These are phyloP conservation scores for Starmerella kuoi DNA, from an alignment of 805 yeast species.

Conservation along the genomic window DNA sequence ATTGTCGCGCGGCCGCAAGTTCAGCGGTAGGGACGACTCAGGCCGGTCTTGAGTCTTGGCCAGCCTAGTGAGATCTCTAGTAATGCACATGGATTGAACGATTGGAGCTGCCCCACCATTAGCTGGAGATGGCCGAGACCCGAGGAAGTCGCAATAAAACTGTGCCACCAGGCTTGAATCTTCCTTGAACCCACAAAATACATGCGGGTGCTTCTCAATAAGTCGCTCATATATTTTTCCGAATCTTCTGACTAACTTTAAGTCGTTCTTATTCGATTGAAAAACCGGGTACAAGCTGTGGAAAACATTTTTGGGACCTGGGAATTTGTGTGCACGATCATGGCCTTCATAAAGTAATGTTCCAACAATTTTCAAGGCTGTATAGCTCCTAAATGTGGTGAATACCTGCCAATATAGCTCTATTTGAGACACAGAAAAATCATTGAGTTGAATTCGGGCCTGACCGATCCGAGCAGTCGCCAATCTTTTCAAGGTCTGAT, in stretches of 20 bases:
- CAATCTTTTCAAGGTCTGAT: constrained; percentile 65
- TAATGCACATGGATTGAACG: constrained; percentile 42
- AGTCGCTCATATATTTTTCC: constrained; percentile 60
- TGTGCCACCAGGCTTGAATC: constrained; percentile 39
- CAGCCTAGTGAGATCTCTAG: constrained; percentile 53
- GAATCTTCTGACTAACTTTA: constrained; percentile 59
- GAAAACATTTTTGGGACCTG: constrained; percentile 49
- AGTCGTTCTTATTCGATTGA: constrained; percentile 40
- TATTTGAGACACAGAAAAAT: constrained; percentile 24
- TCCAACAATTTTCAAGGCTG: constrained; percentile 61
- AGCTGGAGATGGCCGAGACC: constrained; percentile 30
- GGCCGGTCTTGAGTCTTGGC: background rate
- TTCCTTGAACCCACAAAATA: constrained; percentile 36
- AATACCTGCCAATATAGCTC: constrained; percentile 10
- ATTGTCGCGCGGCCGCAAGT: constrained; percentile 43
- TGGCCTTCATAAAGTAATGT: constrained; percentile 66
- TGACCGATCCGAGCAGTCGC: constrained; percentile 74
- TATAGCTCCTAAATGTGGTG: constrained; percentile 31
- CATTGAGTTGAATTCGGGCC: constrained; percentile 31
- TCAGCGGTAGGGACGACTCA: constrained; percentile 21
- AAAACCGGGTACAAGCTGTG: constrained; percentile 50
- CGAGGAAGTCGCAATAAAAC: constrained; percentile 47
- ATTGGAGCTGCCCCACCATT: constrained; percentile 26
- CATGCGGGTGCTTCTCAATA: constrained; percentile 49
- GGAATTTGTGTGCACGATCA: constrained; percentile 53